Conservation (phyloP, 768 basidiomycete species). For the Omphalotus guepiniiformis region DNA sequence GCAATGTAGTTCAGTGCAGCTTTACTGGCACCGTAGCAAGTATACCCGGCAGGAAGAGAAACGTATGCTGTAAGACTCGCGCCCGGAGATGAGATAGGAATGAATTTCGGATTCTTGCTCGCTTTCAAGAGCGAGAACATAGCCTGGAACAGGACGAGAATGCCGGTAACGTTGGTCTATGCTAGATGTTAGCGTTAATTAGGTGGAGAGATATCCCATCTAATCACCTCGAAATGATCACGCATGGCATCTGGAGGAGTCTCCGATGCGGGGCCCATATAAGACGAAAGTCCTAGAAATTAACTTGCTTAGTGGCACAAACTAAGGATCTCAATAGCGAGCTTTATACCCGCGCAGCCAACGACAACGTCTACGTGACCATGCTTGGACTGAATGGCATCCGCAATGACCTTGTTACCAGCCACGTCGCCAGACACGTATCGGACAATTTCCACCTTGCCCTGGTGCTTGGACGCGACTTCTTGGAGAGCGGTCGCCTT, state of each 20-base stretch:
- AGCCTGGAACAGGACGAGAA: too few relatives aligned
- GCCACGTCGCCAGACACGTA: neutral
- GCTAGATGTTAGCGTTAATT: too few relatives aligned
- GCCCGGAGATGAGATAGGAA: neutral
- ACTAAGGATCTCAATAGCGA: too few relatives aligned
- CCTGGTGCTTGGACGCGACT: neutral
- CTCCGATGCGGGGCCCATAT: too few relatives aligned
- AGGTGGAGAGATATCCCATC: too few relatives aligned
- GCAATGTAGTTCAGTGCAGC: neutral
- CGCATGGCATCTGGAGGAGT: too few relatives aligned
- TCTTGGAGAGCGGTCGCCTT: neutral
- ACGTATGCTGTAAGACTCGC: neutral
- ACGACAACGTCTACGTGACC: neutral
- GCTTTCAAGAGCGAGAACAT: neutral
- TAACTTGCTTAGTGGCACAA: too few relatives aligned
- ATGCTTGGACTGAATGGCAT: neutral
- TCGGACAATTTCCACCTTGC: neutral
- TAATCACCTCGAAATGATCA: too few relatives aligned
- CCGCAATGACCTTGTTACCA: neutral
- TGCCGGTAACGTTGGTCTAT: too few relatives aligned
- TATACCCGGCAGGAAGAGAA: neutral
- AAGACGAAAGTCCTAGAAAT: too few relatives aligned
- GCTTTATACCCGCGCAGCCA: too few relatives aligned
- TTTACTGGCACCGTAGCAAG: neutral
- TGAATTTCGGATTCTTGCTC: conserved; percentile 1